Evolutionary conservation across 805 yeast genomes (phyloP), one percentile per base, ranked within the genome.

Genomic region (Yamadazyma laniorum): DNA sequence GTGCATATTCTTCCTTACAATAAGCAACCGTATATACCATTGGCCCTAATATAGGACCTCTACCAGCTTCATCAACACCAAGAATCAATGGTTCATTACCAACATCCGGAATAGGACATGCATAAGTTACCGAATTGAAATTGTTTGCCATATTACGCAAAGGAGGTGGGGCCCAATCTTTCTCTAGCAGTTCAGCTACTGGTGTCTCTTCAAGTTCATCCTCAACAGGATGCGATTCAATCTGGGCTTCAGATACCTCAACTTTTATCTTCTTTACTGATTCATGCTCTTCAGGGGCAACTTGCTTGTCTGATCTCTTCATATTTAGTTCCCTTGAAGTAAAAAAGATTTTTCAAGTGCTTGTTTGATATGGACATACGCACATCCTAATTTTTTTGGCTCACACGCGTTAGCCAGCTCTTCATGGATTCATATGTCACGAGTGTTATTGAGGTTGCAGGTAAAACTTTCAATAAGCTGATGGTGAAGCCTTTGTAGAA

Each of bases 21-120:
- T 88, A 93, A 3, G 93, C 80, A 5, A 88, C 69, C 3, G 95
- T 95, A 55, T 93, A 93, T 2, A 93, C 99, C 99, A 93, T 93
- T 0, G 98, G 95, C 0, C 99, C 99, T 28, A 95, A 53, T 0
- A 95, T 97, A 0, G 99, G 99, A 0, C 99, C 99, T 48, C 99
- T 73, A 1, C 99, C 99, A 0, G 99, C 99, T 58, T 93, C 99
- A 59, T 93, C 99, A 1, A 93, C 95, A 1, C 99, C 99, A 8
- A 93, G 61, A 6, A 81, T 71, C 1, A 81, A 73, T 1, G 67
- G 63, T 28, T 63, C 45, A 9, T 52, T 53, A 9, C 38, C 23
- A 6, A 31, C 43, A 3, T 30, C 35, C 0, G 89, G 89, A 2
- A 81, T 60, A 0, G 59, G 63, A 0, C 85, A 70, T 29, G 58